Evolutionary conservation across 2,329 filamentous ascomycete species (phyloP).

Genomic region (Sarocladium brachiariae): DNA sequence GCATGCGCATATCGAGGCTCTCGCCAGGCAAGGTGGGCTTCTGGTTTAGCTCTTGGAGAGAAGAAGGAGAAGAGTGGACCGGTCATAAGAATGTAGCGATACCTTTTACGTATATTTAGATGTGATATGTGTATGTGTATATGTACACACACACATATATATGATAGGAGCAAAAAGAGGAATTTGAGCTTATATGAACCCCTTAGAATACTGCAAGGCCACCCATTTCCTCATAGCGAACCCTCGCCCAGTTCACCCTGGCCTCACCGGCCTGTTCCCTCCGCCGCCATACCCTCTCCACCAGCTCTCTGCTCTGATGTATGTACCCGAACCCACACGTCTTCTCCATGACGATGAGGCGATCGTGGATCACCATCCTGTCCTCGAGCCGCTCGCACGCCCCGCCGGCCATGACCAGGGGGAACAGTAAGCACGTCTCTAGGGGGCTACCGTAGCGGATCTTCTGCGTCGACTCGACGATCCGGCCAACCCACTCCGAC

Average conservation of each 20-base stretch:
- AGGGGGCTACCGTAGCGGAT: constrained; percentile 34
- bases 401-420: constrained; percentile 34
- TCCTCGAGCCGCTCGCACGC: constrained; percentile 29
- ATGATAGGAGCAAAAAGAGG: constrained; percentile 11
- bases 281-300: constrained; percentile 32
- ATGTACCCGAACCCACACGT: constrained; percentile 37
- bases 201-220: constrained; percentile 25
- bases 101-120: neutral
- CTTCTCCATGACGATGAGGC: constrained; percentile 36
- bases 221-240: constrained; percentile 29
- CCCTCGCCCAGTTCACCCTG: constrained; percentile 27
- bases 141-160: too few species aligned
- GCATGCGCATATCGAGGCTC: constrained; percentile 10
- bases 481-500: constrained; percentile 22
- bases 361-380: constrained; percentile 30
- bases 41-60: too few species aligned
- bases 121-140: neutral
- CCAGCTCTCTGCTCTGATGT: constrained; percentile 29
- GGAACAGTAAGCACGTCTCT: constrained; percentile 33
- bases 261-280: constrained; percentile 21
- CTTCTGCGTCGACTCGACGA: constrained; percentile 28
- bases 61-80: neutral
- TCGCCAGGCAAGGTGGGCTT: neutral
- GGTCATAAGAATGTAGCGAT: neutral
- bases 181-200: neutral